These are phyloP conservation scores for Phialocephala sp. DNA, from an alignment of 2,329 filamentous ascomycete species.

Conservation along the genomic window DNA sequence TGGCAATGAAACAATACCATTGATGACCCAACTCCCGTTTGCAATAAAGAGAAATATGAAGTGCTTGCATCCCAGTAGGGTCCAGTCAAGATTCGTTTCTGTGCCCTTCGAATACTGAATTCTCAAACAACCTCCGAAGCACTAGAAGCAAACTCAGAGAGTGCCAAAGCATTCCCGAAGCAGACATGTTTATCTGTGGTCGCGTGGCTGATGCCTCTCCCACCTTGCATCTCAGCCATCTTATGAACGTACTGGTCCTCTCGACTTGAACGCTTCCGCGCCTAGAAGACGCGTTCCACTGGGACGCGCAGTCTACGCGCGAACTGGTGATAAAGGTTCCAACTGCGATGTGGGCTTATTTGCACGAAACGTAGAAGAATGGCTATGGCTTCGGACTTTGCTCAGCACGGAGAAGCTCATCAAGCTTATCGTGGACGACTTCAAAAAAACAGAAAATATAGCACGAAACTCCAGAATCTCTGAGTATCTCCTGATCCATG, in stretches of 20 bases:
- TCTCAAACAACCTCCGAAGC: no score
- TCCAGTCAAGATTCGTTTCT: no score
- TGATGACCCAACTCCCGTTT: no score
- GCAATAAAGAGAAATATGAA: no score
- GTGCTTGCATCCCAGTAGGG: no score
- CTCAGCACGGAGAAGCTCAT: constrained; percentile 35
- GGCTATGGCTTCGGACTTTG: constrained; percentile 44
- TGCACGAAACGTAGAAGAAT: constrained; percentile 47
- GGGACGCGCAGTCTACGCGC: constrained; percentile 43
- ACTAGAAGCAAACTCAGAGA: no score
- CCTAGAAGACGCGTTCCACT: constrained; percentile 34
- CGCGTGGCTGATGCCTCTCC: constrained; percentile 50
- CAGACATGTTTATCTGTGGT: constrained; percentile 52
- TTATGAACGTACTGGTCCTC: constrained; percentile 24
- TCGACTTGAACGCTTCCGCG: constrained; percentile 35
- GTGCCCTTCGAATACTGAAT: no score
- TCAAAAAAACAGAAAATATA: constrained; percentile 39
- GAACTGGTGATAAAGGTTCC: constrained; percentile 47
- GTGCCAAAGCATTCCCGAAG: constrained; percentile 48
- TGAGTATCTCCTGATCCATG: constrained; percentile 36
- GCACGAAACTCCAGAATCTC: constrained; percentile 28
- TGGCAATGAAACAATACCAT: no score
- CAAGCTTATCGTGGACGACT: constrained; percentile 34
- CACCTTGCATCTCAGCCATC: constrained; percentile 25
- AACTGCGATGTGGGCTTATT: constrained; percentile 49